Conservation (phyloP, 768 basidiomycete species). For the Collybiopsis luxurians region DNA sequence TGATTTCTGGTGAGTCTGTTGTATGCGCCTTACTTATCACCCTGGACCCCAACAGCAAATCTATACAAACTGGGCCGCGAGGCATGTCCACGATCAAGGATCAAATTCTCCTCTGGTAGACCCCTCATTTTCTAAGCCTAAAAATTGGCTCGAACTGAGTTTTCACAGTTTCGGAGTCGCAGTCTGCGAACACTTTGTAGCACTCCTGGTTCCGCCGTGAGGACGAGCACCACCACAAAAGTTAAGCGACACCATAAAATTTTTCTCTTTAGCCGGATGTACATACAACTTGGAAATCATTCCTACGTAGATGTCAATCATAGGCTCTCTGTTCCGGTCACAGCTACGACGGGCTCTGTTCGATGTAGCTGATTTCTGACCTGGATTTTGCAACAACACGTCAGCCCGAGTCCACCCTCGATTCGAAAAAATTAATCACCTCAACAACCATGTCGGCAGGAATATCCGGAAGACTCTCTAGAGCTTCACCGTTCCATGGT, state of each 20-base stretch:
- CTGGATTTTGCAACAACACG: background rate
- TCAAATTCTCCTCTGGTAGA: background rate
- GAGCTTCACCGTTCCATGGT: slow-evolving; percentile 50
- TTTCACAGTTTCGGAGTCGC: background rate
- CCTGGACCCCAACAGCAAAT: background rate
- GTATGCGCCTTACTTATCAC: background rate
- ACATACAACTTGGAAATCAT: background rate
- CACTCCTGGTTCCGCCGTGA: no score
- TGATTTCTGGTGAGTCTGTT: background rate
- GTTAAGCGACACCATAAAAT: background rate
- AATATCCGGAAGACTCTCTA: slow-evolving; percentile 62
- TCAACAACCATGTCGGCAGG: slow-evolving; percentile 55
- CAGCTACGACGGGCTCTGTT: background rate
- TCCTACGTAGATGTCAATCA: slow-evolving; percentile 1
- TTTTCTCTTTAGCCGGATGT: background rate
- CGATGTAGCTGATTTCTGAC: background rate
- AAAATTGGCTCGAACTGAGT: background rate
- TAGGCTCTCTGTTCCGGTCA: slow-evolving; percentile 2
- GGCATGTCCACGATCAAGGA: background rate
- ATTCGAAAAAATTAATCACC: slow-evolving; percentile 29
- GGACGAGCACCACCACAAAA: background rate
- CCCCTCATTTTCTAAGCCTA: background rate
- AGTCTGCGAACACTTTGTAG: no score
- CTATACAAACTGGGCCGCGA: background rate
- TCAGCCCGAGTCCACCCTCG: background rate